Evolutionary conservation across 345 rosid genomes (phyloP), one percentile per base, ranked within the genome.

Genomic region (Acer saccharum): DNA sequence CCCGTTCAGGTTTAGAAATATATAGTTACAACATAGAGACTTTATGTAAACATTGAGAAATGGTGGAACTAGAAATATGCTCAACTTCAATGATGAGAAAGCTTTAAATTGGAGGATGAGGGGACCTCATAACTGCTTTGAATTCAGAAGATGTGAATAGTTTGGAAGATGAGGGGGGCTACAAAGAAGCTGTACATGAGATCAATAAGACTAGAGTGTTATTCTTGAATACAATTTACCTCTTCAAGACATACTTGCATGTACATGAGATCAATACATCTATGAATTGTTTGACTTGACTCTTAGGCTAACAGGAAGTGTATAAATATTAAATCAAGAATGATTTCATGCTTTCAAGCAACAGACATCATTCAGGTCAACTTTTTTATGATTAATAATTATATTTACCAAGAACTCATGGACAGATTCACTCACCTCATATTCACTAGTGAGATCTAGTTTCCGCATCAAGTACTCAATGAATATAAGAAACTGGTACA

Each of bases 401-500:
- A 64, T 43, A 25, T 11, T 72, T 29, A 25, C 25, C 7, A 10
- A 78, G 3, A 64, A 62, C 77, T 65, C 78, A 77, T 74, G 77
- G 68, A 84, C 4, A 55, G 50, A 73, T 65, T 65, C 70, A 76
- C 90, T 86, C 66, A 91, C 97, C 92, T 95, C 94, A 74, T 89
- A 80, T 77, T 91, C 98, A 81, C 77, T 86, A 39, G 77, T 44
- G 60, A 95, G 96, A 74, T 88, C 86, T 25, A 95, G 88, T 89
- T 95, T 93, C 89, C 75, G 86, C 83, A 83, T 79, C 65, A 93
- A 89, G 79, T 95, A 95, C 86, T 95, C 92, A 67, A 25, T 95
- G 96, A 82, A 95, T 84, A 75, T 83, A 88, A 52, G 94, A 93
- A 79, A 93, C 93, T 1, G 94, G 90, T 74, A 91, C 78, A 68